Evolutionary conservation across 257 asterid species (phyloP).

Genomic region (Capsicum pubescens): DNA sequence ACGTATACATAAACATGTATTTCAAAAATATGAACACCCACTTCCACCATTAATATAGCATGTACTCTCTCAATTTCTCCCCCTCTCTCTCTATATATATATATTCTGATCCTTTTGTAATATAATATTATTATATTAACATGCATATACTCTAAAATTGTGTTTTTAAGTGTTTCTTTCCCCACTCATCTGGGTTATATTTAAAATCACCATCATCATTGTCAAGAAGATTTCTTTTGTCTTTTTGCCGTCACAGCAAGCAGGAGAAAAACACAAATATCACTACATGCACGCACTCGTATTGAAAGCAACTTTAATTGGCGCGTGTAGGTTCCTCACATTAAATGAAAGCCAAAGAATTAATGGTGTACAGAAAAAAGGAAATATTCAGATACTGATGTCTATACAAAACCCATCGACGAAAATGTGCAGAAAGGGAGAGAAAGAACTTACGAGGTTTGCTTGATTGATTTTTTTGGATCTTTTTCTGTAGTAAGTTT

Average conservation of each 20-base stretch:
- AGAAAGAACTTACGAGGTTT: conserved; percentile 43
- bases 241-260: neutral
- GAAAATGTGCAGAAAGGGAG: conserved; percentile 30
- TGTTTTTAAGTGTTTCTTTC: neutral
- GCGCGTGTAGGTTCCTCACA: conserved; percentile 27
- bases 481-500: conserved; percentile 74
- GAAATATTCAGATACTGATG: neutral
- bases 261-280: neutral
- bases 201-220: conserved; percentile 28
- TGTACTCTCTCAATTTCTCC: conserved; percentile 5
- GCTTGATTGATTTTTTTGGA: conserved; percentile 50
- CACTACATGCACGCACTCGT: conserved; percentile 25
- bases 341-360: neutral
- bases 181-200: conserved; percentile 32
- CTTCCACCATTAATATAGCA: neutral
- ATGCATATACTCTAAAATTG: neutral
- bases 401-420: neutral
- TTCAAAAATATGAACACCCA: conserved; percentile 16
- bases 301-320: conserved; percentile 24
- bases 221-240: conserved; percentile 33
- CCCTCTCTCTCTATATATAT: neutral
- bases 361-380: neutral
- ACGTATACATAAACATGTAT: neutral
- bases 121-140: neutral
- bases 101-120: neutral